Evolutionary conservation across 768 basidiomycete genomes (phyloP).

Genomic region (Lactifluus hygrophoroides): DNA sequence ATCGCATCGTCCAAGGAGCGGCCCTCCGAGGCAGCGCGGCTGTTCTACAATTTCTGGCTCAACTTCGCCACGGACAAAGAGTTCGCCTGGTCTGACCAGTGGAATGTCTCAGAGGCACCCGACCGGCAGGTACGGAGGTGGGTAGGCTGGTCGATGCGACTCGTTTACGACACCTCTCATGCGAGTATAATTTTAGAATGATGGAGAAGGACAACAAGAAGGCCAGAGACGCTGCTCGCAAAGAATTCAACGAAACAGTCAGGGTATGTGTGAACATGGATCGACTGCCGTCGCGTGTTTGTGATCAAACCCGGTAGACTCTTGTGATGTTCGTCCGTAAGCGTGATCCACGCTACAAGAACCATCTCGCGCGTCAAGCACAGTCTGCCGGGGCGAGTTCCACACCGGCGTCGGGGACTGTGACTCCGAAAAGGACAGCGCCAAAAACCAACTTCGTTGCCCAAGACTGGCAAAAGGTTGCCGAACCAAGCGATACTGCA

Average conservation of each 20-base stretch:
- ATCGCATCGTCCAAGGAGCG: conserved; percentile 37
- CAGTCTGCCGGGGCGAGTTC: conserved; percentile 30
- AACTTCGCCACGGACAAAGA: conserved; percentile 84
- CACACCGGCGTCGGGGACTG: conserved; percentile 14
- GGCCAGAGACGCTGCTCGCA: conserved; percentile 73
- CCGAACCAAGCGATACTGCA: conserved; percentile 33
- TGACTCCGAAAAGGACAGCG: conserved; percentile 29
- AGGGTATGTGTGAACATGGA: conserved; percentile 42
- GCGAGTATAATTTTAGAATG: conserved; percentile 39
- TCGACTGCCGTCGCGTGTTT: background rate
- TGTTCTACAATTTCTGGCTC: conserved; percentile 81
- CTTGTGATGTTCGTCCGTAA: conserved; percentile 71
- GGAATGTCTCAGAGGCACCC: conserved; percentile 77
- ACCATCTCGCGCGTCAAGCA: conserved; percentile 41
- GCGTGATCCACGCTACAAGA: conserved; percentile 83
- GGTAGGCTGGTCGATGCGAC: conserved; percentile 9
- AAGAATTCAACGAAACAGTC: conserved; percentile 89
- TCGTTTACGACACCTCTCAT: background rate
- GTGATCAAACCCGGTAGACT: conserved; percentile 36
- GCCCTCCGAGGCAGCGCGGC: conserved; percentile 43
- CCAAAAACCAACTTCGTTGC: conserved; percentile 51
- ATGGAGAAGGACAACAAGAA: conserved; percentile 98
- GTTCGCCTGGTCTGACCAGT: conserved; percentile 81
- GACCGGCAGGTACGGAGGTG: conserved; percentile 79
- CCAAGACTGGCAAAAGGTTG: conserved; percentile 83